Evolutionary conservation across 2,329 filamentous ascomycete species (phyloP).

Genomic region (Fusarium citri): DNA sequence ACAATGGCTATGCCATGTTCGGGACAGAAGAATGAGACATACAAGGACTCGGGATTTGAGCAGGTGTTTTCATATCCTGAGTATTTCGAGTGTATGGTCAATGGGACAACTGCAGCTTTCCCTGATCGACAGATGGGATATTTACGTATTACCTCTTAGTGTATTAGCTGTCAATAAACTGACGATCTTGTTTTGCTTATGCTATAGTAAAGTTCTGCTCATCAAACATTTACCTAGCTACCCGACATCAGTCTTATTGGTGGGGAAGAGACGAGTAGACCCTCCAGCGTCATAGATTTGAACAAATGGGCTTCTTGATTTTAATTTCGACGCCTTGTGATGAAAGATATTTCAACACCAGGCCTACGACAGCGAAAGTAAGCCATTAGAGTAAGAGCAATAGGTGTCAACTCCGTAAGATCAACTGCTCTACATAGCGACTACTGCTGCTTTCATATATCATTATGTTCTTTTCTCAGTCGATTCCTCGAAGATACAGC

Average conservation of each 20-base stretch:
- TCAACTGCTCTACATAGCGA: neutral
- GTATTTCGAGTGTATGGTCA: neutral
- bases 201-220: fast-evolving
- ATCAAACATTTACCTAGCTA: no score
- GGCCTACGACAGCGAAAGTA: no score
- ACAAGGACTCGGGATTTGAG: neutral
- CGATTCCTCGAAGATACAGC: neutral
- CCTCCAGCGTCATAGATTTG: neutral
- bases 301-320: neutral
- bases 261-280: neutral
- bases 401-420: neutral
- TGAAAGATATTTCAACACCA: no score
- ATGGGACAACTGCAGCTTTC: neutral
- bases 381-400: neutral
- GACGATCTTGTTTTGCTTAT: no score
- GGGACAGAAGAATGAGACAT: neutral
- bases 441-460: neutral
- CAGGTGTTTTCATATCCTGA: neutral
- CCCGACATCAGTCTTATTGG: neutral
- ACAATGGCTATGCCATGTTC: fast-evolving
- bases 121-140: neutral
- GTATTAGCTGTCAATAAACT: fast-evolving
- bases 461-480: neutral
- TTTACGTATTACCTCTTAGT: neutral
- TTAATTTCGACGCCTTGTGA: no score